Evolutionary conservation across 1,284 basidiomycete species (phyloP), one percentile per base, ranked within the genome.

Genomic region (Boletus sp.): DNA sequence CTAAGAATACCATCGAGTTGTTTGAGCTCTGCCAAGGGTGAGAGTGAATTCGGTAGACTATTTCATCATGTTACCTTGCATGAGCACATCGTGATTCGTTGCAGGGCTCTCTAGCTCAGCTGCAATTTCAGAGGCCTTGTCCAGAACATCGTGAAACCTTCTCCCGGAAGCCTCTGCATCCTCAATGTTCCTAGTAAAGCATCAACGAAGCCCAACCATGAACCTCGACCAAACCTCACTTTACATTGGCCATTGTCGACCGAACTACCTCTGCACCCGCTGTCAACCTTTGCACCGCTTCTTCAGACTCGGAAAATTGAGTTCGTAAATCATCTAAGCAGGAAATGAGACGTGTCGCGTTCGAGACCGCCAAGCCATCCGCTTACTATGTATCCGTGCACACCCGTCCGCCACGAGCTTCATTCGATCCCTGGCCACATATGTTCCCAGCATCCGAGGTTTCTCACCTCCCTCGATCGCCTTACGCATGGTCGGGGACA

Each of bases 361-460:
- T 27, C 27, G 17, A n/a, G 2, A 28, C 35, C 21, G 27, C 23
- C 13, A 1, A 54, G 8, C 3, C 13, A 14, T 44, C 9, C 27
- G 79, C 84, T 58, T 66, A 86, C 88, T 84, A 75, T 93, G 87
- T 33, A 87, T 85, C 61, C 84, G 83, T n/a, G 78, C 73, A 71
- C 93, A 94, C 6, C 84, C 86, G 30, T 90, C 87, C 1, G 86
- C 86, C 0, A 93, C 91, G 67, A 93, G 83, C 61, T 83, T 82
- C 90, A 94, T 94, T 77, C 88, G 91, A 56, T 78, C 83, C 65
- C 80, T 82, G 33, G 86, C 88, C 25, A 94, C 91, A 73, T 93
- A 94, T 71, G 91, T 90, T 10, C 87, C 90, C 56, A 94, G 73
- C n/a, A 86, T 88, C 52, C 91, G 80, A 10, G 81, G 81, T 56